phyloP scores from a whole-genome alignment of 257 asterid genomes.

The Penstemon davidsonii region DNA sequence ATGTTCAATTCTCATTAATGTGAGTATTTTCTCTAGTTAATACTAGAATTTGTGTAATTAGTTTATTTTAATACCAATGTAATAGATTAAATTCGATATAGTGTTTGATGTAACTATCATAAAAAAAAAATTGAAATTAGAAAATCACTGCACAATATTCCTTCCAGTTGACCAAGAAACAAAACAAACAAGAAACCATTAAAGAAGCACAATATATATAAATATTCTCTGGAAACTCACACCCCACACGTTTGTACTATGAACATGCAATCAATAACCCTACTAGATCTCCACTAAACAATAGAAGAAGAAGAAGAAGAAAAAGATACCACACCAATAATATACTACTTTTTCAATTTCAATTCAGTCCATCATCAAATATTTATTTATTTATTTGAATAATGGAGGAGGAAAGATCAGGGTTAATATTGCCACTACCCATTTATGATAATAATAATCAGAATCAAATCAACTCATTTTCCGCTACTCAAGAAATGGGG shows the following conservation, averaged over 20 bases:
- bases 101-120: too few species aligned
- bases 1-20: too few species aligned
- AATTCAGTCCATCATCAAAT: slow-evolving; percentile 39
- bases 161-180: slow-evolving; percentile 45
- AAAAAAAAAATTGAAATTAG: too few species aligned
- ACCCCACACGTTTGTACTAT: slow-evolving; percentile 39
- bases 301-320: background rate
- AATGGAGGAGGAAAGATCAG: slow-evolving; percentile 51
- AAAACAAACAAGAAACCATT: slow-evolving; percentile 9
- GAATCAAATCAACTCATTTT: slow-evolving; percentile 36
- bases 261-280: slow-evolving; percentile 51
- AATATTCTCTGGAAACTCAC: background rate
- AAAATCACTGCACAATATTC: slow-evolving; percentile 32
- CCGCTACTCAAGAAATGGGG: slow-evolving; percentile 61
- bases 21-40: too few species aligned
- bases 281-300: slow-evolving; percentile 35
- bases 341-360: background rate
- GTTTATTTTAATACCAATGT: too few species aligned
- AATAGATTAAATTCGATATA: background rate
- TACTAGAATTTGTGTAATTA: too few species aligned
- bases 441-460: slow-evolving; percentile 52
- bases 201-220: background rate
- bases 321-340: too few species aligned
- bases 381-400: slow-evolving; percentile 15
- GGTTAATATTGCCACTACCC: slow-evolving; percentile 7